phyloP scores from a whole-genome alignment of 148 eudicot genomes.

The Linanthus parryae region DNA sequence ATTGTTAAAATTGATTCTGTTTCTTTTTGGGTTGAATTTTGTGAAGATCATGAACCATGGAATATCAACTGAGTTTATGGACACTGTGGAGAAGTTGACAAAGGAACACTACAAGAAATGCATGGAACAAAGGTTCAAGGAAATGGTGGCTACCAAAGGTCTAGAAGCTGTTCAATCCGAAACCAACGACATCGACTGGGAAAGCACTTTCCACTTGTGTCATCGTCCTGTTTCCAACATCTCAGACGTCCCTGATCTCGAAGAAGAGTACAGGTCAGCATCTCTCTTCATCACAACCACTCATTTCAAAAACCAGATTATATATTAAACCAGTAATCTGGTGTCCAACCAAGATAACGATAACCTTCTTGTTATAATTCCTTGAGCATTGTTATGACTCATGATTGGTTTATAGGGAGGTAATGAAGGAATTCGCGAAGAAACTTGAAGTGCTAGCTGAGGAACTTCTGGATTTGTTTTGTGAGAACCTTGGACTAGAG shows the following conservation, averaged over 20 bases:
- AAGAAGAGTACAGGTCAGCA: constrained; percentile 50
- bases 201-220: constrained; percentile 71
- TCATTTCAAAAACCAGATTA: too few species aligned
- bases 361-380: too few species aligned
- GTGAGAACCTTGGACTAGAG: constrained; percentile 89
- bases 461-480: constrained; percentile 56
- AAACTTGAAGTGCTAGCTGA: constrained; percentile 68
- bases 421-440: constrained; percentile 76
- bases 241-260: constrained; percentile 63
- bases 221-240: constrained; percentile 76
- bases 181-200: constrained; percentile 78
- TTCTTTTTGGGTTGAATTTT: too few species aligned
- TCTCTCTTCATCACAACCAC: too few species aligned
- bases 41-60: constrained; percentile 52
- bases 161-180: constrained; percentile 56
- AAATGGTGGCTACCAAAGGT: constrained; percentile 71
- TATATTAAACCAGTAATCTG: too few species aligned
- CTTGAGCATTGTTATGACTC: too few species aligned
- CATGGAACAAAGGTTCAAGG: constrained; percentile 66
- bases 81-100: constrained; percentile 59
- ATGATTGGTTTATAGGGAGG: too few species aligned
- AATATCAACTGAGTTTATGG: constrained; percentile 43
- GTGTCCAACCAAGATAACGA: too few species aligned
- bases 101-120: constrained; percentile 60
- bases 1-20: background rate